A percentile compares a stretch with the other conserved stretches of the same genome.
Evolutionary conservation across 306 rosid species (phyloP).

Genomic region (Coriaria nepalensis): DNA sequence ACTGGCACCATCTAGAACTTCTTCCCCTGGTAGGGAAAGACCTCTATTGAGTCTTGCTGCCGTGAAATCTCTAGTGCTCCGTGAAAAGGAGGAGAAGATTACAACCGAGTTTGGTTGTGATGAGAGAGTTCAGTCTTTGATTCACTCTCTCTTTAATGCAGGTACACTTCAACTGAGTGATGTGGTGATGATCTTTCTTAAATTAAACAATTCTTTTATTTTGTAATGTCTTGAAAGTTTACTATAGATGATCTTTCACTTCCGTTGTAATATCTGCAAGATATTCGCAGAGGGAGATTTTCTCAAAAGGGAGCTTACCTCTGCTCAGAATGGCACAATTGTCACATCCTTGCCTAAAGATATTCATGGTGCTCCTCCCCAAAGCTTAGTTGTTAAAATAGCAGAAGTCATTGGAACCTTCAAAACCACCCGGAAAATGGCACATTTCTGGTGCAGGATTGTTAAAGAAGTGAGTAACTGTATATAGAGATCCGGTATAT

Average conservation of each 20-base stretch:
- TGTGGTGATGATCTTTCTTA: constrained; percentile 13
- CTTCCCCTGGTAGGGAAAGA: constrained; percentile 71
- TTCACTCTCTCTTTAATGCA: constrained; percentile 58
- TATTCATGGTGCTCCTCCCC: constrained; percentile 91
- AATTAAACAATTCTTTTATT: constrained; percentile 6
- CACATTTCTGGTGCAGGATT: constrained; percentile 76
- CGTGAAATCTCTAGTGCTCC: constrained; percentile 70
- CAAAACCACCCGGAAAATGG: constrained; percentile 56
- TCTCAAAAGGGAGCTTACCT: constrained; percentile 53
- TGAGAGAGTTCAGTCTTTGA: constrained; percentile 53
- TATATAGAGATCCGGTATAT: background rate
- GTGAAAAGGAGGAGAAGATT: constrained; percentile 71
- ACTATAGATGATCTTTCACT: constrained; percentile 58
- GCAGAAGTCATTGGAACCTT: constrained; percentile 87
- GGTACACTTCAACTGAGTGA: constrained; percentile 45
- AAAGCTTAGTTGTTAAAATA: constrained; percentile 76
- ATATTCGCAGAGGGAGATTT: constrained; percentile 81
- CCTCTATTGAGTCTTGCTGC: constrained; percentile 60
- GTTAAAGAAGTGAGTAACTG: constrained; percentile 62
- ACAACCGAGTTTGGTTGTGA: constrained; percentile 40
- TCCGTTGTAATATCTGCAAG: constrained; percentile 75
- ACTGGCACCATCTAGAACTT: constrained; percentile 40
- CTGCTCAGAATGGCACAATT: constrained; percentile 33
- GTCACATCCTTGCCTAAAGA: constrained; percentile 59
- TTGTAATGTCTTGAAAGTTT: constrained; percentile 13